phyloP scores from a whole-genome alignment of 106 monocot species.

The Platanthera guangdongensis region DNA sequence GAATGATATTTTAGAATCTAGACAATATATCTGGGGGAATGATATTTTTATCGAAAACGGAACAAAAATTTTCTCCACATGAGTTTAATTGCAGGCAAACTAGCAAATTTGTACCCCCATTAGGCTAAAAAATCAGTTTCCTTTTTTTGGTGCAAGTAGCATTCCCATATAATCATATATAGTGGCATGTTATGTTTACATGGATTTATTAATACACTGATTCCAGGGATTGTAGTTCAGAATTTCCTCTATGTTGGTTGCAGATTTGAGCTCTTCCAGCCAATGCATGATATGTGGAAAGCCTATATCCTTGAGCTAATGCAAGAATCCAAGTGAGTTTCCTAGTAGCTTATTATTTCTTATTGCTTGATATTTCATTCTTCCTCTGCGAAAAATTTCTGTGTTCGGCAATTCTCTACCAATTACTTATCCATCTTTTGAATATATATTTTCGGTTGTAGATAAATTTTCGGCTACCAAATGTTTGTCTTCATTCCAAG shows the following conservation, averaged over 20 bases:
- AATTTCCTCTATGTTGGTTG: background rate
- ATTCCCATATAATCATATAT: background rate
- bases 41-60: too few relatives aligned
- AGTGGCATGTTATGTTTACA: background rate
- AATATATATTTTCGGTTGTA: background rate
- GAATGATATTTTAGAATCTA: too few relatives aligned
- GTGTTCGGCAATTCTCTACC: background rate
- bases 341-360: background rate
- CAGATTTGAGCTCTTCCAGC: conserved; percentile 75
- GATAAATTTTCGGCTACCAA: background rate
- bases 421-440: background rate
- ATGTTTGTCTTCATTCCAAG: background rate
- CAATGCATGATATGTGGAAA: conserved; percentile 98
- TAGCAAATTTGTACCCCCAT: too few relatives aligned
- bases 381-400: background rate
- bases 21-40: too few relatives aligned
- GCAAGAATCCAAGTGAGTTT: conserved; percentile 39
- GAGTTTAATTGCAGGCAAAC: too few relatives aligned
- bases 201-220: background rate
- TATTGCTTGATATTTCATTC: background rate
- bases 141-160: background rate
- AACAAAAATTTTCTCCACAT: too few relatives aligned
- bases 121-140: too few relatives aligned
- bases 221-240: background rate
- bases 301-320: conserved; percentile 63